Evolutionary conservation across 768 basidiomycete species (phyloP).

Genomic region (Hypsizygus marmoreus): DNA sequence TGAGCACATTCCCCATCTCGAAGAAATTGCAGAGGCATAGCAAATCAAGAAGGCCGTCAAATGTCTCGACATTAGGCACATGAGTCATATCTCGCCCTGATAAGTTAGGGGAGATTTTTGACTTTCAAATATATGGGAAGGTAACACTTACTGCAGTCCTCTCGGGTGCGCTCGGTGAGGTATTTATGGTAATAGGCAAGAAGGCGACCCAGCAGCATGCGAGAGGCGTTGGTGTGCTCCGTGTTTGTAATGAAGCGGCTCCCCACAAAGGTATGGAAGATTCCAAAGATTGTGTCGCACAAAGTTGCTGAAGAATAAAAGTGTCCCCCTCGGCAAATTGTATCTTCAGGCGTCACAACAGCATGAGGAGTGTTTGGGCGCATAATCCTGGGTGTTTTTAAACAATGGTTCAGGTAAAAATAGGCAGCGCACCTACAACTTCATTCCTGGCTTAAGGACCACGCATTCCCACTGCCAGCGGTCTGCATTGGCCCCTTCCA

Average conservation of each 20-base stretch:
- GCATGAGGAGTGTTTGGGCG: conserved; percentile 15
- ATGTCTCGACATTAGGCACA: not conserved
- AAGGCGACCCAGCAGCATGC: not conserved
- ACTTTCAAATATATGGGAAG: not conserved
- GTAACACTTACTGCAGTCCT: not conserved
- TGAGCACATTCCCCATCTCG: too few relatives aligned
- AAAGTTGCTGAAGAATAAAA: conserved; percentile 10
- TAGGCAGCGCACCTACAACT: not conserved
- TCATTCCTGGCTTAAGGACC: not conserved
- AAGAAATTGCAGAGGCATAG: not conserved
- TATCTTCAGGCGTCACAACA: conserved; percentile 3
- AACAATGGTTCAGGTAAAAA: too few relatives aligned
- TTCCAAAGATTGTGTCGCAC: not conserved
- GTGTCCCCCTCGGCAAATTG: conserved; percentile 16
- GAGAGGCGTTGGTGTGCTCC: not conserved
- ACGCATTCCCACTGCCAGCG: not conserved
- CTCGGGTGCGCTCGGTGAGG: too few relatives aligned
- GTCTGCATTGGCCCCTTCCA: not conserved
- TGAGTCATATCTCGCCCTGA: not conserved
- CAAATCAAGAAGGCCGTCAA: not conserved
- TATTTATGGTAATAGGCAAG: not conserved
- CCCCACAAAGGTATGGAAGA: not conserved
- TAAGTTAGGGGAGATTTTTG: not conserved
- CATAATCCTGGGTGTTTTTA: conserved; percentile 6
- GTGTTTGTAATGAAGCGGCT: not conserved